Evolutionary conservation across 176 grass and related monocot species (phyloP).

Genomic region (Oryza officinalis): DNA sequence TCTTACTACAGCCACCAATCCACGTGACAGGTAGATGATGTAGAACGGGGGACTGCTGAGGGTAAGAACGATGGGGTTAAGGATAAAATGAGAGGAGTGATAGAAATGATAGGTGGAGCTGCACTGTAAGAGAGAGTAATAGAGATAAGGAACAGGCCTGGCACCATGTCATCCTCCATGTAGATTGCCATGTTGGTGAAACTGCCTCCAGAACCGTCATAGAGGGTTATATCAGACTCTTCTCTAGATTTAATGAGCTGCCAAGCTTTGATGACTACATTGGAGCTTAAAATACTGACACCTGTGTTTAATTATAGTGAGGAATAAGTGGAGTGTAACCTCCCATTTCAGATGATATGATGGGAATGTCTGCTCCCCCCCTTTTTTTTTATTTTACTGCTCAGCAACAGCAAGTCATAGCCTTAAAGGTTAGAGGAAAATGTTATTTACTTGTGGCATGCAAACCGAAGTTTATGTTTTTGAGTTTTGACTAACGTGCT

Average conservation of each 20-base stretch:
- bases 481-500: background rate
- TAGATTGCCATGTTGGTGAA: background rate
- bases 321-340: constrained; percentile 17
- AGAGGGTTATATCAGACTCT: background rate
- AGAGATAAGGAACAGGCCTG: background rate
- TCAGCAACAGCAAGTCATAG: background rate
- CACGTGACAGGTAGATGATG: too few species aligned
- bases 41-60: too few species aligned
- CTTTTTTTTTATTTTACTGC: constrained; percentile 6
- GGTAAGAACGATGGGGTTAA: too few species aligned
- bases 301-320: background rate
- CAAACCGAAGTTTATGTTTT: background rate
- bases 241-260: background rate
- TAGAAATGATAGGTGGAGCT: too few species aligned
- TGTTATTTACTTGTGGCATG: background rate
- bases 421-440: constrained; percentile 22
- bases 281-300: background rate
- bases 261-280: background rate
- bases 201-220: background rate
- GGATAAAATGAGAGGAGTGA: too few species aligned
- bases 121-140: background rate
- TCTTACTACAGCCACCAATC: too few species aligned
- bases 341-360: background rate
- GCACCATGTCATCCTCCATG: background rate
- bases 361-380: background rate